These are phyloP conservation scores for Podosphaera fusca DNA, from an alignment of 2,329 filamentous ascomycete species.

Conservation along the genomic window DNA sequence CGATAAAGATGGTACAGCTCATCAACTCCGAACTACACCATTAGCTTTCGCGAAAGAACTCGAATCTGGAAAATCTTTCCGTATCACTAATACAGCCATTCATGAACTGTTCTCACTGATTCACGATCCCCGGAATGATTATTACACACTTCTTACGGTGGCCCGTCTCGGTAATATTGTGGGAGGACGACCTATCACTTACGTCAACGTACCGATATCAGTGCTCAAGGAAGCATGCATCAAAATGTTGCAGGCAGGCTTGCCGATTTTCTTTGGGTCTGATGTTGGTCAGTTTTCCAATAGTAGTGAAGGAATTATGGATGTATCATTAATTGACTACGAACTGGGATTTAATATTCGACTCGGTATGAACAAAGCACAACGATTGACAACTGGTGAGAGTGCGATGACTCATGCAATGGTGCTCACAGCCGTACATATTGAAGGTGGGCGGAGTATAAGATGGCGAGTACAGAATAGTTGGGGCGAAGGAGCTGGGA, in stretches of 20 bases:
- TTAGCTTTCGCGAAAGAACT: slow-evolving; percentile 49
- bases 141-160: slow-evolving; percentile 50
- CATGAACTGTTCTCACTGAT: slow-evolving; percentile 57
- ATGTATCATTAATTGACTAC: slow-evolving; percentile 54
- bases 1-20: slow-evolving; percentile 42
- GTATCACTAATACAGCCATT: slow-evolving; percentile 36
- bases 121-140: slow-evolving; percentile 62
- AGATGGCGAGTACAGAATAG: slow-evolving; percentile 77
- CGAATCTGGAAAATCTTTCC: slow-evolving; percentile 30
- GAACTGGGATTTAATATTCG: slow-evolving; percentile 61
- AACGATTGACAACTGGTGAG: slow-evolving; percentile 51
- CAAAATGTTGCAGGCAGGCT: slow-evolving; percentile 51
- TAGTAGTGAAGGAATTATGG: slow-evolving; percentile 49
- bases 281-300: slow-evolving; percentile 73
- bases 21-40: slow-evolving; percentile 41
- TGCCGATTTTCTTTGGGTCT: slow-evolving; percentile 72
- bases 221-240: slow-evolving; percentile 52
- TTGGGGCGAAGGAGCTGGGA: slow-evolving; percentile 49
- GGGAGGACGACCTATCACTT: slow-evolving; percentile 51
- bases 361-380: slow-evolving; percentile 52
- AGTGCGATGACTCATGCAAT: slow-evolving; percentile 79
- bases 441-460: slow-evolving; percentile 39
- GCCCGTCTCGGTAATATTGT: slow-evolving; percentile 61
- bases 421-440: slow-evolving; percentile 69
- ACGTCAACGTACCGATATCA: slow-evolving; percentile 59